These are phyloP conservation scores for Clavulina sp. DNA, from an alignment of 768 basidiomycete genomes.

Conservation along the genomic window DNA sequence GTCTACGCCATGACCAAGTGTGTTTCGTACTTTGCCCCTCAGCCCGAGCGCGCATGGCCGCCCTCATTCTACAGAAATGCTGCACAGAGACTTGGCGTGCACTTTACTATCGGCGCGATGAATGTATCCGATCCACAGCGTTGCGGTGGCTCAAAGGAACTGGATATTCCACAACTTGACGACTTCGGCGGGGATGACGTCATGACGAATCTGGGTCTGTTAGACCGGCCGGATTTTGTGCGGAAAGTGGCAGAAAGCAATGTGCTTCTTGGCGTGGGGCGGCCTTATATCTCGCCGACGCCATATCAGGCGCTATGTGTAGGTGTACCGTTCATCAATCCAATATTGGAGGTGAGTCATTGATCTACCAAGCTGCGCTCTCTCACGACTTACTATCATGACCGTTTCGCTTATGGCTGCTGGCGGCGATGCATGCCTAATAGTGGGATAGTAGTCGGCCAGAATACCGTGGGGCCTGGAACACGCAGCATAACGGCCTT, in stretches of 20 bases:
- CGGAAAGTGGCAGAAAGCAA: conserved; percentile 1
- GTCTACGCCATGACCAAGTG: conserved; percentile 5
- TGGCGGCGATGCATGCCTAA: no score
- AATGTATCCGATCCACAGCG: not conserved
- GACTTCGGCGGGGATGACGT: not conserved
- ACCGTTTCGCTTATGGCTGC: no score
- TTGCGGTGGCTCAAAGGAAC: not conserved
- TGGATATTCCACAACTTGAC: not conserved
- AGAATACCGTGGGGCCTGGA: conserved; percentile 13
- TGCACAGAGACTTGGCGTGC: not conserved
- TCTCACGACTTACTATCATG: not conserved
- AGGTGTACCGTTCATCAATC: conserved; percentile 19
- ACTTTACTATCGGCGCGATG: not conserved
- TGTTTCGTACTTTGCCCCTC: not conserved
- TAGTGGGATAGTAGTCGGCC: conserved; percentile 14
- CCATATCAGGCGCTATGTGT: conserved; percentile 12
- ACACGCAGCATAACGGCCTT: conserved; percentile 15
- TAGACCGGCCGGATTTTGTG: conserved; percentile 1
- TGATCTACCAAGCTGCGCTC: not conserved
- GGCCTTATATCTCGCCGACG: conserved; percentile 5
- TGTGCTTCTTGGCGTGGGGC: conserved; percentile 9
- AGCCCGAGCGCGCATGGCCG: not conserved
- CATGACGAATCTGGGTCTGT: not conserved
- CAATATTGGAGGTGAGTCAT: conserved; percentile 7
- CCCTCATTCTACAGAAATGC: not conserved